A percentile compares a stretch with the other conserved stretches of the same genome.
These are phyloP conservation scores for Penicillium sp. DNA, from an alignment of 2,329 filamentous ascomycete species.

Conservation along the genomic window DNA sequence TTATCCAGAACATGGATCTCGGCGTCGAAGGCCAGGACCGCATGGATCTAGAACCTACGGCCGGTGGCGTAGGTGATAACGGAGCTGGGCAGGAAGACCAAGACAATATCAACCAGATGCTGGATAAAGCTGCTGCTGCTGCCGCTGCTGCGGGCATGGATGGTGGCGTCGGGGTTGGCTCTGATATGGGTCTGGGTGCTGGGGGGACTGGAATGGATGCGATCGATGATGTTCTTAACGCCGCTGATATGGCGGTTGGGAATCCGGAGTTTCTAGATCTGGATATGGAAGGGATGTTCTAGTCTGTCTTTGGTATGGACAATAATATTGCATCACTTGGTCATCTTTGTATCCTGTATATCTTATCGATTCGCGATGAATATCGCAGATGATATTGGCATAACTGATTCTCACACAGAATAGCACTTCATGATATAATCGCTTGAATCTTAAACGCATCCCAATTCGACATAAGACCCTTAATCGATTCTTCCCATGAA, in stretches of 20 bases:
- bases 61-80: constrained; percentile 10
- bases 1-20: constrained; percentile 41
- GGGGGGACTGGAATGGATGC: constrained; percentile 30
- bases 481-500: no score
- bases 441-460: no score
- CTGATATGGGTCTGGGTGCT: constrained; percentile 25
- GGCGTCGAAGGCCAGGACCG: constrained; percentile 29
- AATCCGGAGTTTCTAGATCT: constrained; percentile 43
- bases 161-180: constrained; percentile 17
- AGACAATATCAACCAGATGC: constrained; percentile 37
- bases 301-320: no score
- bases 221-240: constrained; percentile 43
- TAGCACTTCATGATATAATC: no score
- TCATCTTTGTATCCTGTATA: no score
- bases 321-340: not conserved
- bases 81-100: constrained; percentile 23
- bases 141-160: constrained; percentile 34
- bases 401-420: no score
- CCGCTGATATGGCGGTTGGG: constrained; percentile 39
- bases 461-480: no score
- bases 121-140: constrained; percentile 36
- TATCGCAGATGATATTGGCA: no score
- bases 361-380: no score
- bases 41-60: constrained; percentile 30
- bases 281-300: constrained; percentile 44